These are phyloP conservation scores for Nothopassalora personata DNA, from an alignment of 2,329 filamentous ascomycete species.

Conservation along the genomic window DNA sequence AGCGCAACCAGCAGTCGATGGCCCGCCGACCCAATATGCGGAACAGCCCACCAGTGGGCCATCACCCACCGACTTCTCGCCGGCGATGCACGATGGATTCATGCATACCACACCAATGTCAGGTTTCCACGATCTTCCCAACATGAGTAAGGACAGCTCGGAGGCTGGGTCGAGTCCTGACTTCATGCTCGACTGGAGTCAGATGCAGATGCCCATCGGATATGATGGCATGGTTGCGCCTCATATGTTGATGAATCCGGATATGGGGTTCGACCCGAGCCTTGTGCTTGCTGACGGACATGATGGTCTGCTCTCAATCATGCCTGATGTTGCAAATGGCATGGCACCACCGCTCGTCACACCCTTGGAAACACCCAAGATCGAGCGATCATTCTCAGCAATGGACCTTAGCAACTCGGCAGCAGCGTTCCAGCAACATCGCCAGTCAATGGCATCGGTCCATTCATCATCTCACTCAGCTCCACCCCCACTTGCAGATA, in stretches of 20 bases:
- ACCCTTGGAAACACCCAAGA: conserved; percentile 43
- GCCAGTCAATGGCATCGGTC: conserved; percentile 24
- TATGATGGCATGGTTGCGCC: conserved; percentile 42
- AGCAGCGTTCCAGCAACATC: conserved; percentile 37
- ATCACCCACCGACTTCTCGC: conserved; percentile 22
- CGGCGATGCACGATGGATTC: conserved; percentile 28
- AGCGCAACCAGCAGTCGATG: conserved; percentile 27
- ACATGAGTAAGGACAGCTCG: conserved; percentile 35
- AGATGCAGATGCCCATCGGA: conserved; percentile 41
- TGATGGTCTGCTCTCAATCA: conserved; percentile 43
- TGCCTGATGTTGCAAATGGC: conserved; percentile 38
- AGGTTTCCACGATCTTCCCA: conserved; percentile 43
- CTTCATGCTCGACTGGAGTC: conserved; percentile 47
- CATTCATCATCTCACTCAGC: conserved; percentile 12
- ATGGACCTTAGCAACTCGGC: conserved; percentile 42
- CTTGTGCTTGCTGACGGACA: conserved; percentile 34
- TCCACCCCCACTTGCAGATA: conserved; percentile 15
- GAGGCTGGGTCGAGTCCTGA: conserved; percentile 41
- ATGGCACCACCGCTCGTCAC: conserved; percentile 39
- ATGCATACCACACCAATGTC: conserved; percentile 42
- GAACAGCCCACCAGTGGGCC: conserved; percentile 37
- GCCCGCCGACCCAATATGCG: conserved; percentile 36
- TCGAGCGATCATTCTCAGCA: conserved; percentile 45
- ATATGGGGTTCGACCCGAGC: conserved; percentile 42
- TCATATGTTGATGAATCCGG: conserved; percentile 42